These are phyloP conservation scores for Hepatocystis sp. DNA, from an alignment of 169 alveolate genomes.

Conservation along the genomic window DNA sequence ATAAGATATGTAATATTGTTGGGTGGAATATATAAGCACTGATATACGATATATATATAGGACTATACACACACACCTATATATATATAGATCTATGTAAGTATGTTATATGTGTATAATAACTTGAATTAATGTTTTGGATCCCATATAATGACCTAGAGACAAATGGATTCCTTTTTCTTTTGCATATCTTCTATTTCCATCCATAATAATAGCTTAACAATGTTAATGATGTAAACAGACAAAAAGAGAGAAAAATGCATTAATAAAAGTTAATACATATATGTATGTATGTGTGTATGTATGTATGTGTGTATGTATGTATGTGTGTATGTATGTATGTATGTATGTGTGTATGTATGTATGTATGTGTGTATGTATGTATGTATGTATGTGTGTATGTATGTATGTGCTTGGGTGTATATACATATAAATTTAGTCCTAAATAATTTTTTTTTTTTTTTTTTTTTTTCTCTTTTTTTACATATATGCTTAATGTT, in stretches of 20 bases:
- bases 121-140: conserved; percentile 75
- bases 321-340: not conserved
- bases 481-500: conserved; percentile 70
- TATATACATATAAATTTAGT: not conserved
- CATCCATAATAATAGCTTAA: conserved; percentile 92
- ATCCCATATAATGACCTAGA: conserved; percentile 85
- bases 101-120: not conserved
- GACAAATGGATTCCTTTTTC: conserved; percentile 75
- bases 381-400: not conserved
- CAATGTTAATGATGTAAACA: not conserved
- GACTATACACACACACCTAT: not conserved
- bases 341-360: not conserved
- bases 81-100: not conserved
- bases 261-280: not conserved
- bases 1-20: not conserved
- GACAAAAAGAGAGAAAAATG: not conserved
- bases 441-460: not conserved
- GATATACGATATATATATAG: not conserved
- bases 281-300: too few species aligned
- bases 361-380: not conserved
- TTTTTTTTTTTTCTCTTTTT: conserved; percentile 22
- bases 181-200: conserved; percentile 92
- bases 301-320: not conserved
- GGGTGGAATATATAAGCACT: too few species aligned
- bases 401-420: not conserved